These are phyloP conservation scores for Daldinia childiae DNA, from an alignment of 495 filamentous ascomycete species.

Conservation along the genomic window DNA sequence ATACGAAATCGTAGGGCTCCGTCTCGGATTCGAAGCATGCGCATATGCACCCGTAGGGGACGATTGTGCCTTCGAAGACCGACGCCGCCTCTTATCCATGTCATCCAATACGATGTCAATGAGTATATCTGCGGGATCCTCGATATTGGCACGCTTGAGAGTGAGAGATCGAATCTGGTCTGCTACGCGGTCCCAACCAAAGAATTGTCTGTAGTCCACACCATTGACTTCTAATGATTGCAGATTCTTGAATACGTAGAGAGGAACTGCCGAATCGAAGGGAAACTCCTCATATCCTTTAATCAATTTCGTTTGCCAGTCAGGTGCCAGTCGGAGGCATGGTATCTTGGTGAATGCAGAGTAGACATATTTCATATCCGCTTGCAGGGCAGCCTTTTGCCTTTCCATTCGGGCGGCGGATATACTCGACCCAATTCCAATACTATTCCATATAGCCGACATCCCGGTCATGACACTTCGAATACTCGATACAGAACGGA, in stretches of 20 bases:
- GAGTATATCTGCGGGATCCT: conserved; percentile 89
- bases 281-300: conserved; percentile 96
- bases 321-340: conserved; percentile 84
- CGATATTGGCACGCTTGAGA: conserved; percentile 86
- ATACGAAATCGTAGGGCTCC: conserved; percentile 64
- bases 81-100: conserved; percentile 86
- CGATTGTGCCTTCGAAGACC: conserved; percentile 83
- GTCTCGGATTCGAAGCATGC: conserved; percentile 65
- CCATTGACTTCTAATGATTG: conserved; percentile 92
- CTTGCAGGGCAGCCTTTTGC: conserved; percentile 82
- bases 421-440: conserved; percentile 79
- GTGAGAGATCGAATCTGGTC: conserved; percentile 90
- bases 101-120: conserved; percentile 95
- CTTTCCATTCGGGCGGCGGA: conserved; percentile 82
- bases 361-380: conserved; percentile 93
- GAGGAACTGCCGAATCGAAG: conserved; percentile 95
- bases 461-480: conserved; percentile 97
- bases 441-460: conserved; percentile 88
- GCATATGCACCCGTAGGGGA: conserved; percentile 77
- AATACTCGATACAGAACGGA: conserved; percentile 95
- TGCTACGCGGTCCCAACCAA: conserved; percentile 92
- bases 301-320: conserved; percentile 88
- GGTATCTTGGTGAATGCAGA: conserved; percentile 99
- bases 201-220: conserved; percentile 95
- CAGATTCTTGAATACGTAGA: conserved; percentile 95